Conservation (phyloP, 306 rosid species). For the Lathyrus sativus region DNA sequence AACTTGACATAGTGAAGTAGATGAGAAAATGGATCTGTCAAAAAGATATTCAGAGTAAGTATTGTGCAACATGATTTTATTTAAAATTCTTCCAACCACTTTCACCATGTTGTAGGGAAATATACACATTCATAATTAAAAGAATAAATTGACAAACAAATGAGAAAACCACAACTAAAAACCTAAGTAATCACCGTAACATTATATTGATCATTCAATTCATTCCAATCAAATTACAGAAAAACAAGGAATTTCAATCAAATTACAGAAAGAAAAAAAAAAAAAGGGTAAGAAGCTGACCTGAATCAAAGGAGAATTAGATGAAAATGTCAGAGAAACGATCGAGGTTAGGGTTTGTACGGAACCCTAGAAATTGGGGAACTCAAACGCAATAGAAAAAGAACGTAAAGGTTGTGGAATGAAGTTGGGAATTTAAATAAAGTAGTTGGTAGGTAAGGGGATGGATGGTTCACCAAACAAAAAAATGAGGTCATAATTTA, state of each 20-base stretch:
- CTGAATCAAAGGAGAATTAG: constrained; percentile 41
- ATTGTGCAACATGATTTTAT: constrained; percentile 12
- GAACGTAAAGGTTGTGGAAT: constrained; percentile 40
- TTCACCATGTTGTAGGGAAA: constrained; percentile 9
- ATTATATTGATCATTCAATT: background rate
- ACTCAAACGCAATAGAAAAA: background rate
- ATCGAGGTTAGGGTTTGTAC: constrained; percentile 20
- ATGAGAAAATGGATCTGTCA: constrained; percentile 36
- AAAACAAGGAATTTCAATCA: constrained; percentile 6
- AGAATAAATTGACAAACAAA: constrained; percentile 7
- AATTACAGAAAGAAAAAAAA: constrained; percentile 9
- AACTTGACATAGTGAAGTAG: constrained; percentile 71
- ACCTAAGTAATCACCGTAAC: background rate
- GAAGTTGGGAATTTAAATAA: constrained; percentile 5
- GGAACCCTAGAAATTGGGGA: constrained; percentile 52
- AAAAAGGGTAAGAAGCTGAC: constrained; percentile 38
- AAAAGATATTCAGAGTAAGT: constrained; percentile 32
- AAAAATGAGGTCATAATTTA: constrained; percentile 9
- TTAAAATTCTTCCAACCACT: background rate
- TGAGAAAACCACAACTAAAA: background rate
- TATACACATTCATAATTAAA: constrained; percentile 9
- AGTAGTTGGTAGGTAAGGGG: constrained; percentile 32
- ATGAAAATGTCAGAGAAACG: constrained; percentile 6
- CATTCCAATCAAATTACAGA: background rate
- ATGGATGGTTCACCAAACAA: constrained; percentile 9